Evolutionary conservation across 1,284 basidiomycete genomes (phyloP), one percentile per base, ranked within the genome.

Genomic region (Apiotrichum montevideense): DNA sequence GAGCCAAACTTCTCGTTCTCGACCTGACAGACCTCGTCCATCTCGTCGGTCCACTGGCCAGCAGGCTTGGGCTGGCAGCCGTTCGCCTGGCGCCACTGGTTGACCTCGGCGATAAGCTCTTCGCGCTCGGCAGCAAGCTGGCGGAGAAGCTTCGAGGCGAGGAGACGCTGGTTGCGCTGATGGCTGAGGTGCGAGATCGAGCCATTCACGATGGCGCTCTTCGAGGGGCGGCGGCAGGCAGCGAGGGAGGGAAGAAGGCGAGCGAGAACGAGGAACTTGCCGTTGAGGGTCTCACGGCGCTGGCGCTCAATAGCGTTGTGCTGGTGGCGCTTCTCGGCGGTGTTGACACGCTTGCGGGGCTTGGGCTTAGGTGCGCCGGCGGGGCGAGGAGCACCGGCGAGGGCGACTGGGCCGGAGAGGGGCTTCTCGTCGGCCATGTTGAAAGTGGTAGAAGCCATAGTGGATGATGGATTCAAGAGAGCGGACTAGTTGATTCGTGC

Each of bases 291-390:
- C 79, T 96, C 93, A 57, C 92, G 81, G 52, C 93, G 84, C 68
- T 88, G 87, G 57, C 93, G 82, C 79, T 96, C 93, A 58, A 95
- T 90, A 35, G 93, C 93, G 71, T 97, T 97, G 79, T 96, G 92
- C 41, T 88, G 91, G 6, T 90, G 90, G 49, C 92, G 82, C 73
- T 91, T 87, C 75, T 95, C 93, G 59, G 92, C 92, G 46, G 91
- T 95, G 78, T 93, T 93, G 58, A 90, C 90, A 41, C 90, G 84
- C 65, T 77, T 77, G 49, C 76, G 65, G 84, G 82, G 75, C 81
- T 86, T 70, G 85, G 84, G 75, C 88, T 91, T 78, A 59, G 57
- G 48, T 40, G 63, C 51, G 51, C 58, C 61, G 34, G 59, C 59
- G 52, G 65, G 58, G 51, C 57, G 59, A 35, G 56, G 58, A 4